Evolutionary conservation across 2,329 filamentous ascomycete species (phyloP), one percentile per base, ranked within the genome.

Genomic region (Trichocomaceae sp.): DNA sequence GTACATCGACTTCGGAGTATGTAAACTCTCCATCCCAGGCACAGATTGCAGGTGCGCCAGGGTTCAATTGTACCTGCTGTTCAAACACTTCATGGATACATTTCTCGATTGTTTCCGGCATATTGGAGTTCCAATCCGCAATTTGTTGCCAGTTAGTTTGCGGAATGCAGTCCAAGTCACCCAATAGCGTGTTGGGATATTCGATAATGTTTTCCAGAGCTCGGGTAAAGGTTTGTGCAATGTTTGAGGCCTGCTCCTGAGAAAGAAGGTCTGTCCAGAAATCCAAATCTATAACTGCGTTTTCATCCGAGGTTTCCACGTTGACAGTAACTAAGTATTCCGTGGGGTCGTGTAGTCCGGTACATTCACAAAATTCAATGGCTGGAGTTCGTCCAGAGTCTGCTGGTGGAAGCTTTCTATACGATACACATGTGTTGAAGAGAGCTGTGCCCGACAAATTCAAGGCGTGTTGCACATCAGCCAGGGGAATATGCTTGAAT

Each of bases 381-480:
- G 62, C 60, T 19, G 61, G 52, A 19, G 61, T 64, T 15, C 62
- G 58, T 1, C 56, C 52, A 1, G 60, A 56, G 9, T 62, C 58
- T 13, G 64, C 63, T 0, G 68, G 61, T 0, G 74, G 71, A 1
- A 76, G 66, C 29, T 69, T 72, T 12, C 75, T 69, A 58, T 77
- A 78, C 1, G 76, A 79, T 1, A 79, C 62, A 17, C 75, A 75
- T 10, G 75, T 77, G 52, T 78, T 77, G 64, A 78, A 77, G 10
- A 79, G 63, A 7, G 69, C 66, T 2, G 62, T 61, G 15, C 70
- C 68, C 1, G 70, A 66, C 3, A 72, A 59, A 50, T 69, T 67
- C 29, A 78, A 56, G 2, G 67, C 68, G 54, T 77, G 75, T 56
- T 77, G 74, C 17, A 78, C 73, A 55, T 77, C 75, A 17, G 75